A percentile compares a stretch with the other conserved stretches of the same genome.
Conservation (phyloP, 768 basidiomycete genomes). For the Tubosaeta sp. region DNA sequence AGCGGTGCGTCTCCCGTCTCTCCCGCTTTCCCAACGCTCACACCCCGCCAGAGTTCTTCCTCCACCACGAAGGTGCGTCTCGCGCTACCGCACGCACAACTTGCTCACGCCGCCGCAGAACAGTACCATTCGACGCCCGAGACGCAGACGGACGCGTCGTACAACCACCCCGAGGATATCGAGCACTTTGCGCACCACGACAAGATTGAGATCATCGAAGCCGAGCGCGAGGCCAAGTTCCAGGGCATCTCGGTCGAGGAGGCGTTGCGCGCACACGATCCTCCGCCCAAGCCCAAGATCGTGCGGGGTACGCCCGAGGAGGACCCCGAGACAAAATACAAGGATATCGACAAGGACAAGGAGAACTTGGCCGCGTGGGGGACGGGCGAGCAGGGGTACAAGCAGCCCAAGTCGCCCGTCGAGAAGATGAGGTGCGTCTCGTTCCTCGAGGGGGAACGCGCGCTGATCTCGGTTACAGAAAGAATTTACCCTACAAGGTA, state of each 20-base stretch:
- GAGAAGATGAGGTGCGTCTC: constrained; percentile 66
- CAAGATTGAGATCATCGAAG: constrained; percentile 78
- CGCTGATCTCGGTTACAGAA: constrained; percentile 36
- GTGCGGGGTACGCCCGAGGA: constrained; percentile 58
- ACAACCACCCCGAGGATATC: constrained; percentile 87
- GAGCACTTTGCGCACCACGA: constrained; percentile 93
- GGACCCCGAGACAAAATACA: constrained; percentile 62
- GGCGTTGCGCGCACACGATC: constrained; percentile 52
- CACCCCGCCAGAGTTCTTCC: constrained; percentile 69
- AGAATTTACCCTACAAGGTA: constrained; percentile 88
- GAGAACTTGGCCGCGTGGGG: constrained; percentile 66
- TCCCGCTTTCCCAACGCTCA: neutral
- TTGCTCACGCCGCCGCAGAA: constrained; percentile 41
- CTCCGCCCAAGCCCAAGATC: constrained; percentile 42
- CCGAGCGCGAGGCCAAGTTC: constrained; percentile 76
- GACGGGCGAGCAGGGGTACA: constrained; percentile 64
- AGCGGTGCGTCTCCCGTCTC: constrained; percentile 55
- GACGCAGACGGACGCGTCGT: constrained; percentile 94
- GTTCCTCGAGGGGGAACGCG: too few species aligned
- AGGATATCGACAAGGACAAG: constrained; percentile 49
- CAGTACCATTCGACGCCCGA: constrained; percentile 94
- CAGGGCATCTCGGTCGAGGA: constrained; percentile 81
- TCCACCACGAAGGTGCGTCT: constrained; percentile 86
- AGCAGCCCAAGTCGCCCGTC: constrained; percentile 61
- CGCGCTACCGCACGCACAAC: neutral